Conservation (phyloP, 1,284 basidiomycete genomes). For the Marasmius tenuissimus region DNA sequence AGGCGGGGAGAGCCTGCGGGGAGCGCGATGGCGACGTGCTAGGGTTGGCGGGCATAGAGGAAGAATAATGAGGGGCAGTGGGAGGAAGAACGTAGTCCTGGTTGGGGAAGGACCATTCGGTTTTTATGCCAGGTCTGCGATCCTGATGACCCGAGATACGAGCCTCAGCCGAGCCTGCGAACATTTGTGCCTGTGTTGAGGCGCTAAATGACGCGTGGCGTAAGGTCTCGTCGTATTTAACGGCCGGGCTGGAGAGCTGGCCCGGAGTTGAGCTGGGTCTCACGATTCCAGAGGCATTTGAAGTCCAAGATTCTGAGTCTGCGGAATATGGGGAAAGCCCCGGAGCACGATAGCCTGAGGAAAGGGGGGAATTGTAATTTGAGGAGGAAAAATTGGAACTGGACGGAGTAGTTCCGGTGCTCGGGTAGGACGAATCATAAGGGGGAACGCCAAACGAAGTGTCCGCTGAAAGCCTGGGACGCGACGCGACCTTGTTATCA, state of each 20-base stretch:
- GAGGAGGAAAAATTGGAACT: conserved; percentile 44
- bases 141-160: conserved; percentile 71
- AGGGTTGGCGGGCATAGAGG: conserved; percentile 41
- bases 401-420: conserved; percentile 39
- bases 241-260: conserved; percentile 46
- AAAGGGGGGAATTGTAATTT: conserved; percentile 43
- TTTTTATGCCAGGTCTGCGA: conserved; percentile 53
- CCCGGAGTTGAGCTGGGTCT: conserved; percentile 61
- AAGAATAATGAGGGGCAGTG: conserved; percentile 33
- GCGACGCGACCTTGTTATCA: conserved; percentile 29
- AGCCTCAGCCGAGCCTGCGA: conserved; percentile 48
- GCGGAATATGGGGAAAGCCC: conserved; percentile 37
- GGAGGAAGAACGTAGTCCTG: conserved; percentile 42
- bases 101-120: conserved; percentile 48
- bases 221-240: conserved; percentile 66
- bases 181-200: conserved; percentile 58
- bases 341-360: conserved; percentile 42
- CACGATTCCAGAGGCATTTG: conserved; percentile 45
- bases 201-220: conserved; percentile 64
- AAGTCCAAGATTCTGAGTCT: conserved; percentile 47
- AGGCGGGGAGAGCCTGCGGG: conserved; percentile 48
- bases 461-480: conserved; percentile 54
- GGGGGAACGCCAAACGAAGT: conserved; percentile 41
- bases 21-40: conserved; percentile 53
- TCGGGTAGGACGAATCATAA: conserved; percentile 45